Evolutionary conservation across 1,139 yeast genomes (phyloP), one percentile per base, ranked within the genome.

Genomic region (Kurtzmaniella quercitrusa): DNA sequence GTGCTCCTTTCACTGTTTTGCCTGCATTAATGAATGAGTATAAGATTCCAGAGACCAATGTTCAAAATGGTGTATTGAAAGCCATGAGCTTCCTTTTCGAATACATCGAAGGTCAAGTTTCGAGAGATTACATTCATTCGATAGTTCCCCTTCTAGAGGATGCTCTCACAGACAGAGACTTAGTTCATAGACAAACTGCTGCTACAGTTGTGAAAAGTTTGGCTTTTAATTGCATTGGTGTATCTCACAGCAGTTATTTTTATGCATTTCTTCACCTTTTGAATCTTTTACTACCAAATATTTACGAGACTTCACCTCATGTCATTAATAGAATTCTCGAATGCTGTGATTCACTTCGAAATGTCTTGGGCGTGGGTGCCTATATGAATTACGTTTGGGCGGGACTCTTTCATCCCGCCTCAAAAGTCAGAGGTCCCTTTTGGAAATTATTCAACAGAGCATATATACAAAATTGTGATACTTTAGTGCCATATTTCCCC

Each of bases 1-100:
- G 98, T 65, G 80, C 88, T 0, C 97, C 98, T 0, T 93, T 88
- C 61, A 88, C 98, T 0, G 96, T 93, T 0, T 63, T 94, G n/a
- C 98, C 99, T 0, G 96, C 96, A 0, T 68, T 94, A 38, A 88
- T 94, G 96, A 91, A 93, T 60, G 98, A 93, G 59, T 94, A 93
- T 57, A 74, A 95, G 42, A 86, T 87, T 3, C 97, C 96, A 0
- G 98, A 93, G 50, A 80, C 84, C 45, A 91, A 91, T 56, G 97
- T 93, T 5, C 98, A 93, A 58, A 93, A 93, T 59, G 98, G 98
- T 68, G 89, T 93, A 4, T 68, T 94, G 50, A 94, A 94, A 56
- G 89, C 98, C 0, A 67, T 91, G 68, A 77, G 96, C n/a, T 94
- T 94, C 55, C 73, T 93, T 76, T 88, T 93, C 64, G 98, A 94